A percentile compares a stretch with the other conserved stretches of the same genome.
Conservation (phyloP, 768 basidiomycete species). For the Panaeolus cyanescens region DNA sequence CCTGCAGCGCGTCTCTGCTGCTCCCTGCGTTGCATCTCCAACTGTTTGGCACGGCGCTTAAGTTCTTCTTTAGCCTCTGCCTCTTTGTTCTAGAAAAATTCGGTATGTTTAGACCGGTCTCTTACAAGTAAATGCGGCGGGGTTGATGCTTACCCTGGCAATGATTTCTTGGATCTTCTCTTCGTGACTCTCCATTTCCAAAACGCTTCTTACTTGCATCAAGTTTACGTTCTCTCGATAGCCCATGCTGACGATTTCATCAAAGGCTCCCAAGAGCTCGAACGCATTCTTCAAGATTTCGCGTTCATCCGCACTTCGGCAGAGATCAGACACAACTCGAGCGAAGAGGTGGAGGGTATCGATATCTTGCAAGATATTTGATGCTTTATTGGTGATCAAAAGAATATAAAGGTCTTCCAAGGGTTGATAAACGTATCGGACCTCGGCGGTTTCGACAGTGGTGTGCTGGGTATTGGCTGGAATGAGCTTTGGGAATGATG, state of each 20-base stretch:
- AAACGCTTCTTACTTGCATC: slow-evolving; percentile 74
- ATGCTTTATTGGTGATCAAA: slow-evolving; percentile 96
- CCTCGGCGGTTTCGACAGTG: slow-evolving; percentile 93
- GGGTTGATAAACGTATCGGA: slow-evolving; percentile 96
- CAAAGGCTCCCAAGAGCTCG: slow-evolving; percentile 93
- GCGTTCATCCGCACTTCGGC: slow-evolving; percentile 81
- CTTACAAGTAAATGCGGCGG: slow-evolving; percentile 1
- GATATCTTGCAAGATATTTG: slow-evolving; percentile 98
- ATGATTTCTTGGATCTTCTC: slow-evolving; percentile 99
- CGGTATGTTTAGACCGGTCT: background rate
- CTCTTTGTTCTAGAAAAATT: slow-evolving; percentile 88
- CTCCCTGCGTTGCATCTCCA: slow-evolving; percentile 97
- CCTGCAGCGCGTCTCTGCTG: slow-evolving; percentile 76
- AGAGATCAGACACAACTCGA: slow-evolving; percentile 90
- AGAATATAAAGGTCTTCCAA: slow-evolving; percentile 97
- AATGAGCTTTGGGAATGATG: slow-evolving; percentile 97
- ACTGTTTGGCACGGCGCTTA: slow-evolving; percentile 94
- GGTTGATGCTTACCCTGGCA: slow-evolving; percentile 63
- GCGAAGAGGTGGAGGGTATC: slow-evolving; percentile 94
- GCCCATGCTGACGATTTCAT: slow-evolving; percentile 93
- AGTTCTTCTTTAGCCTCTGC: slow-evolving; percentile 99
- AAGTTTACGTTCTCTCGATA: slow-evolving; percentile 79
- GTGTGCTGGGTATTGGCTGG: slow-evolving; percentile 94
- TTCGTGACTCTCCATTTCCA: slow-evolving; percentile 92
- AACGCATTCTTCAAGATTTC: slow-evolving; percentile 92